phyloP scores from a whole-genome alignment of 768 basidiomycete genomes.

The Suillus fuscotomentosus region DNA sequence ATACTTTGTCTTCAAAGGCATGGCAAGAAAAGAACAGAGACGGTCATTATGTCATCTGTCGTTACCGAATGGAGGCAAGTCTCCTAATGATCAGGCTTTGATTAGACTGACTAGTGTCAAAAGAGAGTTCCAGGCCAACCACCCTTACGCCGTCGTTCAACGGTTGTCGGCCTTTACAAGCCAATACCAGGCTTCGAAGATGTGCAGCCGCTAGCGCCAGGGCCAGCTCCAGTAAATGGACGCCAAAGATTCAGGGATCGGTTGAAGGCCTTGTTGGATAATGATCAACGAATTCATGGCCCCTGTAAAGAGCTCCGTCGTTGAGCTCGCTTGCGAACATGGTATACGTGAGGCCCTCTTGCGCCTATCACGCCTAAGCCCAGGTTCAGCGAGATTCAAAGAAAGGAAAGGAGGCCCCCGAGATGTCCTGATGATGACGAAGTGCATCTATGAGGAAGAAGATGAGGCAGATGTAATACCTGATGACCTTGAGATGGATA shows the following conservation, averaged over 20 bases:
- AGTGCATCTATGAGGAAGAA: not conserved
- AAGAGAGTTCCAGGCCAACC: constrained; percentile 30
- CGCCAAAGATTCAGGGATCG: not conserved
- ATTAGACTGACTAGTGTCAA: not conserved
- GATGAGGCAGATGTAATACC: not conserved
- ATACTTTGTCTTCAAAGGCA: constrained; percentile 8
- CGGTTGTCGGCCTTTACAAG: not conserved
- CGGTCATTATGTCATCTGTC: constrained; percentile 19
- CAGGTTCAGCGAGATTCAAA: not conserved
- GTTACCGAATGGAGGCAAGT: constrained; percentile 24
- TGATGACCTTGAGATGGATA: not conserved
- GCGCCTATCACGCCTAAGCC: not conserved
- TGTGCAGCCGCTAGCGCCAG: not conserved
- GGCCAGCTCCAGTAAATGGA: not conserved
- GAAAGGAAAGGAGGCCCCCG: not conserved
- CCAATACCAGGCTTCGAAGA: not conserved
- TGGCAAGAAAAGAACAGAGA: constrained; percentile 18
- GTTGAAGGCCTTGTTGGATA: too few relatives aligned
- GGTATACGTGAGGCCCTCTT: not conserved
- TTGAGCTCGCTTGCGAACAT: not conserved
- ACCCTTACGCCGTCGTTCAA: constrained; percentile 15
- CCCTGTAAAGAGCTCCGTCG: not conserved
- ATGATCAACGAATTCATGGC: too few relatives aligned
- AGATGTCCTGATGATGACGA: not conserved
- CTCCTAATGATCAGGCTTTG: not conserved